These are phyloP conservation scores for Hypoxylon fragiforme DNA, from an alignment of 495 filamentous ascomycete genomes.

Conservation along the genomic window DNA sequence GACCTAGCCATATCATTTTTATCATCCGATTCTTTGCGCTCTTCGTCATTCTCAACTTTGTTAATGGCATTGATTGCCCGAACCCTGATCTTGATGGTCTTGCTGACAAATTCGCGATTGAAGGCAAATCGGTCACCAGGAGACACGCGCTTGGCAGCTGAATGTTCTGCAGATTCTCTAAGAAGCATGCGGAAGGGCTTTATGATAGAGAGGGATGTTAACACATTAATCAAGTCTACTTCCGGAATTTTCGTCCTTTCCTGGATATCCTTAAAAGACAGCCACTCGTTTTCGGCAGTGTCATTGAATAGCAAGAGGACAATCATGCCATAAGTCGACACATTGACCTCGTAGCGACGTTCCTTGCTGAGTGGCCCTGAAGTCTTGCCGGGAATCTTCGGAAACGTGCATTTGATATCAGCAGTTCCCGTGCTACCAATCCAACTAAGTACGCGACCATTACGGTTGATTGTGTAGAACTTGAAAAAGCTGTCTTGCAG, in stretches of 20 bases:
- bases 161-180: slow-evolving; percentile 83
- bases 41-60: slow-evolving; percentile 81
- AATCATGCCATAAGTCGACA: slow-evolving; percentile 90
- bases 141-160: slow-evolving; percentile 70
- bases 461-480: slow-evolving; percentile 87
- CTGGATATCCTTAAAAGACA: slow-evolving; percentile 86
- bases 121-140: slow-evolving; percentile 79
- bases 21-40: slow-evolving; percentile 83
- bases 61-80: slow-evolving; percentile 72
- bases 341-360: slow-evolving; percentile 83
- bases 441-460: slow-evolving; percentile 87
- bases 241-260: slow-evolving; percentile 78
- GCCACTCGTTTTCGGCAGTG: slow-evolving; percentile 60
- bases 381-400: slow-evolving; percentile 64
- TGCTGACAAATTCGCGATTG: slow-evolving; percentile 81
- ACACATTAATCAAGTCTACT: slow-evolving; percentile 74
- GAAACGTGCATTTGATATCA: slow-evolving; percentile 80
- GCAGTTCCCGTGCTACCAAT: slow-evolving; percentile 68
- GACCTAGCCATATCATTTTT: slow-evolving; percentile 80
- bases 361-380: slow-evolving; percentile 65
- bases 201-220: slow-evolving; percentile 84
- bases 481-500: slow-evolving; percentile 86
- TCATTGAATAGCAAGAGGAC: slow-evolving; percentile 91
- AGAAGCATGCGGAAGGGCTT: slow-evolving; percentile 79
- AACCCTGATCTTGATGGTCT: slow-evolving; percentile 78